These are phyloP conservation scores for Venturia asperata DNA, from an alignment of 2,329 filamentous ascomycete genomes.

Conservation along the genomic window DNA sequence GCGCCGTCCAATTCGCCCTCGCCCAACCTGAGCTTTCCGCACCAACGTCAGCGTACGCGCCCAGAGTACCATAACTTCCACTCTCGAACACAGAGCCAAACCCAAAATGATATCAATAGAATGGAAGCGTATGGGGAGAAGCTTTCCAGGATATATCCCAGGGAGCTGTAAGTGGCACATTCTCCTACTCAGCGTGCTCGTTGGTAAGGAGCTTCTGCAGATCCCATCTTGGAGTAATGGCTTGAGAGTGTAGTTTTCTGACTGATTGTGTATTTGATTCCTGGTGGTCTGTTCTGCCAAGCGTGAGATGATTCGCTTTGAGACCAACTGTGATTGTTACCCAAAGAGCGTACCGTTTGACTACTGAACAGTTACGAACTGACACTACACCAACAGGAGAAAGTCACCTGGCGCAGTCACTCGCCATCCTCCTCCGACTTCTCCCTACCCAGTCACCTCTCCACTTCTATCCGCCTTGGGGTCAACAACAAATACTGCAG, in stretches of 20 bases:
- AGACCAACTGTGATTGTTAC: not conserved
- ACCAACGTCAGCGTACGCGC: slow-evolving; percentile 19
- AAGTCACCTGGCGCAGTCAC: slow-evolving; percentile 13
- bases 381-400: slow-evolving; percentile 14
- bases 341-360: not conserved
- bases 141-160: slow-evolving; percentile 18
- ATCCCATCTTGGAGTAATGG: not conserved
- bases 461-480: slow-evolving; percentile 20
- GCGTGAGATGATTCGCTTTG: not conserved
- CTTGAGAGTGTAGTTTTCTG: not conserved
- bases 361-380: slow-evolving; percentile 1
- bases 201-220: not conserved
- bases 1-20: slow-evolving; percentile 12
- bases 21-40: slow-evolving; percentile 15
- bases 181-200: not conserved
- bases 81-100: not conserved
- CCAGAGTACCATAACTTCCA: slow-evolving; percentile 12
- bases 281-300: not conserved
- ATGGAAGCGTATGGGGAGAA: slow-evolving; percentile 19
- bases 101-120: slow-evolving; percentile 13
- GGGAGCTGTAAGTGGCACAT: slow-evolving; percentile 19
- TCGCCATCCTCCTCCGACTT: slow-evolving; percentile 16
- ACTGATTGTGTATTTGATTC: not conserved
- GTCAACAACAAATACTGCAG: slow-evolving; percentile 19
- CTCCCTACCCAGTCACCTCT: slow-evolving; percentile 18